Conservation (phyloP, 129 eudicot genomes). For the Dittrichia graveolens region DNA sequence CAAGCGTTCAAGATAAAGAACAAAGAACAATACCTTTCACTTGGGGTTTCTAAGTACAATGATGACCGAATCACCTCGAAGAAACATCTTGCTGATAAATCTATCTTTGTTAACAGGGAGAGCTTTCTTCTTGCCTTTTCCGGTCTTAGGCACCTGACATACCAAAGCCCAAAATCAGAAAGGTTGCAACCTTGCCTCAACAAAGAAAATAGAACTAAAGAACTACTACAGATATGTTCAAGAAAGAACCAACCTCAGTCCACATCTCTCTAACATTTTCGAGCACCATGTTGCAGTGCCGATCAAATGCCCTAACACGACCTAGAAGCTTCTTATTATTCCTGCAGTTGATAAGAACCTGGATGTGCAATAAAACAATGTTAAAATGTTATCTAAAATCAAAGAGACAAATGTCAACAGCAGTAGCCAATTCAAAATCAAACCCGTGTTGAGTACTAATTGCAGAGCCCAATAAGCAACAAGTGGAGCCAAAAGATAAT, state of each 20-base stretch:
- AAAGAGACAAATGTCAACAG: slow-evolving; percentile 1
- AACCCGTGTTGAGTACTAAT: neutral
- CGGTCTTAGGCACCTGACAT: slow-evolving; percentile 84
- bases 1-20: neutral
- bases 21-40: slow-evolving; percentile 44
- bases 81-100: slow-evolving; percentile 96
- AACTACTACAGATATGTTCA: neutral
- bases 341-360: slow-evolving; percentile 90
- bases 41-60: slow-evolving; percentile 92
- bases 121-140: slow-evolving; percentile 97
- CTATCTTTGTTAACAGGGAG: slow-evolving; percentile 89
- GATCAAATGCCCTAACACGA: slow-evolving; percentile 93
- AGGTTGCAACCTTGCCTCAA: neutral
- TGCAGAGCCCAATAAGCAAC: neutral
- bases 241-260: slow-evolving; percentile 76
- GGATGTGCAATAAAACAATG: slow-evolving; percentile 10
- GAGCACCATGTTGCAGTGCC: slow-evolving; percentile 98
- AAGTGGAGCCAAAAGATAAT: too few species aligned
- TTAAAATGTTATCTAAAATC: neutral
- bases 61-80: slow-evolving; percentile 95
- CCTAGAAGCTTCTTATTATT: slow-evolving; percentile 90
- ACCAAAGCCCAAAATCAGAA: neutral
- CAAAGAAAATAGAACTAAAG: neutral
- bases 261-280: slow-evolving; percentile 98
- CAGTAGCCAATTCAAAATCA: neutral